A percentile compares a stretch with the other conserved stretches of the same genome.
Conservation (phyloP, 305 asterid species). For the Ilex paraguariensis region DNA sequence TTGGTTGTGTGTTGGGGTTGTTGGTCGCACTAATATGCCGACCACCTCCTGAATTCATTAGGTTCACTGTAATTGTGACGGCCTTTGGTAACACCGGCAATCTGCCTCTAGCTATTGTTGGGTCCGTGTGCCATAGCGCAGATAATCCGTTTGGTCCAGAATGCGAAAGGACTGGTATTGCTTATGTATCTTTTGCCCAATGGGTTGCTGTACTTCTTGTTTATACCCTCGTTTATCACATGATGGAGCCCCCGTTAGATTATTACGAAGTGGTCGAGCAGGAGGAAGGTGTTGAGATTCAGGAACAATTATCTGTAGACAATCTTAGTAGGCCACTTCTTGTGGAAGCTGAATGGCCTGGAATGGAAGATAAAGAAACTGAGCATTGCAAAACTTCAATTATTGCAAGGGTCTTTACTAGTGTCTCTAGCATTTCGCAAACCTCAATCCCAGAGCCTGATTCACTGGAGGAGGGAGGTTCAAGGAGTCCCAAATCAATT, state of each 20-base stretch:
- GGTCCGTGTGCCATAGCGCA: slow-evolving; percentile 64
- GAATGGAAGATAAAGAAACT: slow-evolving; percentile 84
- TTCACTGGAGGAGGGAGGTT: slow-evolving; percentile 42
- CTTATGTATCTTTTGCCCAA: slow-evolving; percentile 86
- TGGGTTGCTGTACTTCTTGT: slow-evolving; percentile 92
- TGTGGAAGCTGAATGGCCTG: slow-evolving; percentile 99
- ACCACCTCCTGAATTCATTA: slow-evolving; percentile 67
- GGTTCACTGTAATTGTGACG: slow-evolving; percentile 79
- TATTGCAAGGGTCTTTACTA: slow-evolving; percentile 41
- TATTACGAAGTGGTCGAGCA: slow-evolving; percentile 44
- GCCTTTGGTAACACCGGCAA: slow-evolving; percentile 96
- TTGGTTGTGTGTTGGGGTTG: slow-evolving; percentile 72
- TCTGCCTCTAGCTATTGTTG: slow-evolving; percentile 79
- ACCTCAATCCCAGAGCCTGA: slow-evolving; percentile 47
- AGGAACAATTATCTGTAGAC: slow-evolving; percentile 34
- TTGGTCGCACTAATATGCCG: slow-evolving; percentile 60
- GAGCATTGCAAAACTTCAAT: slow-evolving; percentile 80
- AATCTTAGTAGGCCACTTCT: slow-evolving; percentile 85
- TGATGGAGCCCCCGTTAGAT: slow-evolving; percentile 98
- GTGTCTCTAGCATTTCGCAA: slow-evolving; percentile 31
- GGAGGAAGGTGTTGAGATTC: slow-evolving; percentile 46
- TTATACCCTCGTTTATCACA: slow-evolving; percentile 88
- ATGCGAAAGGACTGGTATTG: slow-evolving; percentile 57
- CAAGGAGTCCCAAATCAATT: slow-evolving; percentile 54
- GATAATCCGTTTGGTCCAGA: slow-evolving; percentile 67